These are phyloP conservation scores for Phytopythium montanum DNA, from an alignment of 352 stramenopile species.

Conservation along the genomic window DNA sequence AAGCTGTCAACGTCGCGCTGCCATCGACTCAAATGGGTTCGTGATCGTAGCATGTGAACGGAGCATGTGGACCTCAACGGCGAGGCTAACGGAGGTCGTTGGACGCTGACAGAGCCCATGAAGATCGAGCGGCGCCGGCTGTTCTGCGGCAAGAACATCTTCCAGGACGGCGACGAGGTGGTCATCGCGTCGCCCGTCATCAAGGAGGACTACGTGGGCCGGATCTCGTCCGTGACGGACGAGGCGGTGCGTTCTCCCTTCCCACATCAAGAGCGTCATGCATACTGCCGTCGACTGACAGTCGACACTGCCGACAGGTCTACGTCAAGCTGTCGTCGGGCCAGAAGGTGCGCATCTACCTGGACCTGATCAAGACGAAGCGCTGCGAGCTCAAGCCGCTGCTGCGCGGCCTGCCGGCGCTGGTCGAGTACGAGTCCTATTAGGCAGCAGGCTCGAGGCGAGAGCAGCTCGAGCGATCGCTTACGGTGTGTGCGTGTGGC, in stretches of 20 bases:
- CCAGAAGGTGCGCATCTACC: constrained; percentile 61
- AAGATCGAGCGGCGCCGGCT: constrained; percentile 51
- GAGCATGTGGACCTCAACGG: not conserved
- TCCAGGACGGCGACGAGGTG: constrained; percentile 81
- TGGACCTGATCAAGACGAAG: constrained; percentile 44
- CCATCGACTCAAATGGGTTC: constrained; percentile 30
- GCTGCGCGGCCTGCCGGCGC: constrained; percentile 31
- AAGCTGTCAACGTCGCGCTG: constrained; percentile 20
- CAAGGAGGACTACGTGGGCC: constrained; percentile 72
- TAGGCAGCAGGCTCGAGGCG: constrained; percentile 12
- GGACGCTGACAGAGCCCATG: constrained; percentile 29
- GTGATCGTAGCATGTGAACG: constrained; percentile 4
- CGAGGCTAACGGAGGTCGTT: not conserved
- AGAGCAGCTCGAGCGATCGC: not conserved
- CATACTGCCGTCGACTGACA: not conserved
- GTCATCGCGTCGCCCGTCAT: constrained; percentile 58
- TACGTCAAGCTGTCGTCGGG: constrained; percentile 62
- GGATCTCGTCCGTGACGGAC: constrained; percentile 67
- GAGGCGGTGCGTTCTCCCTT: constrained; percentile 35
- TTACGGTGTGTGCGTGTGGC: not conserved
- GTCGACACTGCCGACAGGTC: constrained; percentile 18
- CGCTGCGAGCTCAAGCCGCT: constrained; percentile 66
- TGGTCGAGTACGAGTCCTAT: constrained; percentile 54
- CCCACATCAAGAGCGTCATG: too few species aligned
- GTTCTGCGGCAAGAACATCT: constrained; percentile 65